These are phyloP conservation scores for Singerocomus rubriflavus DNA, from an alignment of 1,284 basidiomycete species.

Conservation along the genomic window DNA sequence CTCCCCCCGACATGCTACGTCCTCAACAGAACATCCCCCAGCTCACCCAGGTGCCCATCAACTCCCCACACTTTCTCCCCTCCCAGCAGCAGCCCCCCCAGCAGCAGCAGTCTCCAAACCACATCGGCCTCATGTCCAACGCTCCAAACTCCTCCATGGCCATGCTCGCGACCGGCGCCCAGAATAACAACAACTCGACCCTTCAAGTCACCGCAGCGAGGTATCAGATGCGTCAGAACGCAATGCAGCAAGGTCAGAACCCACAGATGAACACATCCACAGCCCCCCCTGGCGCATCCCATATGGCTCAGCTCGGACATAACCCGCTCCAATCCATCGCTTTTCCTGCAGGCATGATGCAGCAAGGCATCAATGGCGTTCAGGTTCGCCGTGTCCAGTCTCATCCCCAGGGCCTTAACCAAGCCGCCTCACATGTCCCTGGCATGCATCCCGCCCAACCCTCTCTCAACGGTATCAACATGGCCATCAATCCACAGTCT, in stretches of 20 bases:
- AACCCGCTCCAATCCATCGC: slow-evolving; percentile 37
- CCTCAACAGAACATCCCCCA: slow-evolving; percentile 39
- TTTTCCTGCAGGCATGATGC: slow-evolving; percentile 42
- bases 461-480: slow-evolving; percentile 37
- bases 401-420: slow-evolving; percentile 45
- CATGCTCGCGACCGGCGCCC: slow-evolving; percentile 27
- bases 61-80: slow-evolving; percentile 38
- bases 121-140: slow-evolving; percentile 33
- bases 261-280: slow-evolving; percentile 40
- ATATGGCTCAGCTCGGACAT: slow-evolving; percentile 39
- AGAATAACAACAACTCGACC: slow-evolving; percentile 12
- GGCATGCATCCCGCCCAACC: slow-evolving; percentile 39
- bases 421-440: slow-evolving; percentile 32
- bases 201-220: slow-evolving; percentile 25
- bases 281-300: slow-evolving; percentile 32
- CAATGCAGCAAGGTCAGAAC: slow-evolving; percentile 35
- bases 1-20: slow-evolving; percentile 43
- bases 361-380: slow-evolving; percentile 31
- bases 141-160: slow-evolving; percentile 25
- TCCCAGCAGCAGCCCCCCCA: slow-evolving; percentile 35
- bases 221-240: slow-evolving; percentile 30
- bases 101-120: slow-evolving; percentile 29
- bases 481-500: slow-evolving; percentile 41
- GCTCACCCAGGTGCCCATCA: slow-evolving; percentile 40
- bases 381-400: slow-evolving; percentile 49